These are phyloP conservation scores for Aegilops sharonensis DNA, from an alignment of 176 grass and related monocot genomes.

Conservation along the genomic window DNA sequence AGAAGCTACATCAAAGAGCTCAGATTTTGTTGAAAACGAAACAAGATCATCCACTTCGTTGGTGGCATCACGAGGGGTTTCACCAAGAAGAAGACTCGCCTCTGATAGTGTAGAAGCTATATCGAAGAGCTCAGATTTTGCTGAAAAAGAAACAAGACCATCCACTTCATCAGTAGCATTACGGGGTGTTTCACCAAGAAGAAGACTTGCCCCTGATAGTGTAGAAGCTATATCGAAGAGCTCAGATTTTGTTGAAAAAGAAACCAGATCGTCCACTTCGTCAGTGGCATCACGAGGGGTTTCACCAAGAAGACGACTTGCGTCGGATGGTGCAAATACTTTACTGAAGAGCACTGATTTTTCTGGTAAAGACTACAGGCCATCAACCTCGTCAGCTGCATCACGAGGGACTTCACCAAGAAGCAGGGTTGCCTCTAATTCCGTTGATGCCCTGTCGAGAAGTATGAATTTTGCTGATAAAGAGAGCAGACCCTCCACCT, in stretches of 20 bases:
- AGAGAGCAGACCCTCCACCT: slow-evolving; percentile 16
- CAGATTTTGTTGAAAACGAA: slow-evolving; percentile 35
- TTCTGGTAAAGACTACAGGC: slow-evolving; percentile 33
- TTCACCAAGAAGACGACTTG: slow-evolving; percentile 31
- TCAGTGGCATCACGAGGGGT: not conserved
- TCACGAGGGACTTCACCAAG: slow-evolving; percentile 38
- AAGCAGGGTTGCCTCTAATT: slow-evolving; percentile 30
- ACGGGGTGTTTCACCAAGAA: slow-evolving; percentile 22
- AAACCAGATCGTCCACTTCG: not conserved
- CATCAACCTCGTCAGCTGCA: slow-evolving; percentile 31
- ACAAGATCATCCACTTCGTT: not conserved
- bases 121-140: slow-evolving; percentile 30
- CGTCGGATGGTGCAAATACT: not conserved
- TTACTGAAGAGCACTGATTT: slow-evolving; percentile 29
- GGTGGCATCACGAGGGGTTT: slow-evolving; percentile 25
- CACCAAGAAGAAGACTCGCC: slow-evolving; percentile 33
- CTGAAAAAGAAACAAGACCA: slow-evolving; percentile 14
- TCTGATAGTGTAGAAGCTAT: slow-evolving; percentile 32
- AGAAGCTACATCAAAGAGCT: slow-evolving; percentile 11
- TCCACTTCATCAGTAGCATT: not conserved
- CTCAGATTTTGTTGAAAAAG: slow-evolving; percentile 25
- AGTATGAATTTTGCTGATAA: slow-evolving; percentile 26
- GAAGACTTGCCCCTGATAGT: not conserved
- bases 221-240: slow-evolving; percentile 12
- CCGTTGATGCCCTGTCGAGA: not conserved